Evolutionary conservation across 139 green algal species (phyloP).

Genomic region (Asterochloris sp.): DNA sequence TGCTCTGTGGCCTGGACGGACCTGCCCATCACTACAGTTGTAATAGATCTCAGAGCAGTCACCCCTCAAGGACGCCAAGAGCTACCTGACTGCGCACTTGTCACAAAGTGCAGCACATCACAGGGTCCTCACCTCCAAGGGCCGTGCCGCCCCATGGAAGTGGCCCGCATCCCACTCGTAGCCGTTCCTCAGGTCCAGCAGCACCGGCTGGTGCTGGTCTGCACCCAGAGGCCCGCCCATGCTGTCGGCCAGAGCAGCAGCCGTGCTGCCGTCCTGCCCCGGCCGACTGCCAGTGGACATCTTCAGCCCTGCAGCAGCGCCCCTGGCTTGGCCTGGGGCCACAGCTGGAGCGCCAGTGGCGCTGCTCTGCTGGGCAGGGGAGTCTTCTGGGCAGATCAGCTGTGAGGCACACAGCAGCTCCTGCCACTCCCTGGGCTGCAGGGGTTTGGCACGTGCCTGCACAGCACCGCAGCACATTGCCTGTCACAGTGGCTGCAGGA

Average conservation of each 20-base stretch:
- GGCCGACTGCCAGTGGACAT: background rate
- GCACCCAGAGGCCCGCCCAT: too few species aligned
- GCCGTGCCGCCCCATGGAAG: slow-evolving; percentile 81
- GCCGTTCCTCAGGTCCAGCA: slow-evolving; percentile 95
- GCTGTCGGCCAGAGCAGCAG: too few species aligned
- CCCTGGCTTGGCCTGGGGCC: background rate
- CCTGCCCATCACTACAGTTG: too few species aligned
- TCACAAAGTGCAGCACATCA: too few species aligned
- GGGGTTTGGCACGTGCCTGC: slow-evolving; percentile 47
- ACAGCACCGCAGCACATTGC: background rate
- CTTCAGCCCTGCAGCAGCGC: background rate
- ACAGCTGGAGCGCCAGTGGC: background rate
- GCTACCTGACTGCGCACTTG: too few species aligned
- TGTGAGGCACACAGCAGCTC: slow-evolving; percentile 46
- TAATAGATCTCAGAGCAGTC: too few species aligned
- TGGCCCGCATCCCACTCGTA: slow-evolving; percentile 99
- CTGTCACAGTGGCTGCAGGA: too few species aligned
- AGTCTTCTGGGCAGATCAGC: background rate
- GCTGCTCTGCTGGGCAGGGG: background rate
- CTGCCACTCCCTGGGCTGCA: slow-evolving; percentile 60
- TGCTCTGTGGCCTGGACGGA: too few species aligned
- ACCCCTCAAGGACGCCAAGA: too few species aligned
- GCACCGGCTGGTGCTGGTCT: slow-evolving; percentile 31
- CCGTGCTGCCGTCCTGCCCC: too few species aligned
- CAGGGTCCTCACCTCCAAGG: slow-evolving; percentile 39